Base-by-base conservation (phyloP, 164 flowering plant genomes). In the Annona cherimola region DNA sequence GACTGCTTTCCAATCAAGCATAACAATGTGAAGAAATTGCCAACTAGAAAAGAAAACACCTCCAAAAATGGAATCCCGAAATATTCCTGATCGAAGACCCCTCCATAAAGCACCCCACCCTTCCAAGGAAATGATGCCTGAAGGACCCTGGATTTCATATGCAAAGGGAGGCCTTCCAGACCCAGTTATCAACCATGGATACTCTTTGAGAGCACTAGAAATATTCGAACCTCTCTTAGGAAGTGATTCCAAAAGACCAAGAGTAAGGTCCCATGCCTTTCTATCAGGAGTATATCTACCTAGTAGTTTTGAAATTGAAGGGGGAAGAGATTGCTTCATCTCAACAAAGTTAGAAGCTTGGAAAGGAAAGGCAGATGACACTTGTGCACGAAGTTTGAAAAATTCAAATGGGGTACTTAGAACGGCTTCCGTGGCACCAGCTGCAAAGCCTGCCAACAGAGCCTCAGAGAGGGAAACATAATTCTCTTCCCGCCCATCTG, bases 101-200 rank as follows among this genome's bases (percentile, higher is more conserved):
- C 91, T 88, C 94, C 94, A 95, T 42, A 95, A 75, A 59, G 93
- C 82, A 71, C 77, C 57, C 89, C 87, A 89, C 71, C 99, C 99
- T 79, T 95, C 99, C 81, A 95, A 82, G 41, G 88, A 84, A 61
- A 89, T 66, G 42, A 95, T 74, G 39, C 86, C 85, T 40, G 66
- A 69, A 63, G 83, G 86, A 65, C 80, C 85, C 76, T 76, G 84
- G 63, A 95, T 92, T 76, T 84, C 81, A 73, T 69, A 78, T 26
- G 86, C 89, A 67, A 87, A 62, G 63, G 98, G 99, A 35, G 90
- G 88, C 70, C 74, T 88, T 69, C 98, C 98, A 50, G 99, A 87
- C 7, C 98, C 99, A 69, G 97, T 88, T 86, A 95, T 86, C 91
- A 86, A 88, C 99, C 99, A 95, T 45, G 98, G 98, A 66, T 86